phyloP scores from a whole-genome alignment of 805 yeast species.

The Metschnikowia henanensis region DNA sequence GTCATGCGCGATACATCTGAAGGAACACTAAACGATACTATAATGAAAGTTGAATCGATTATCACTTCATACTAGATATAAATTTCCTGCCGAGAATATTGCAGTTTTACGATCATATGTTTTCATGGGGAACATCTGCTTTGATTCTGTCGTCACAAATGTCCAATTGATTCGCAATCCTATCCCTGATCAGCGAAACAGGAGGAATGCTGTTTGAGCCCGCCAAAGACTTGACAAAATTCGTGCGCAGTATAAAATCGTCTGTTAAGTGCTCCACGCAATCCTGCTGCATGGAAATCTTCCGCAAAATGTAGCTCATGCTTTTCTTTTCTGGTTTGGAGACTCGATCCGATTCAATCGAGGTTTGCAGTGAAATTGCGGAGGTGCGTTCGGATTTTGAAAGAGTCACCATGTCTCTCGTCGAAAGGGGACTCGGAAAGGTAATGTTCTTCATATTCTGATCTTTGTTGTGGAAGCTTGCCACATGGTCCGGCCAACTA shows the following conservation, averaged over 20 bases:
- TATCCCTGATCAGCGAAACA: conserved; percentile 5
- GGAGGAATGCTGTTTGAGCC: not conserved
- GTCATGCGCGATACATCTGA: too few species aligned
- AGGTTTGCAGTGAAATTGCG: not conserved
- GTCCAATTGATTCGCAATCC: conserved; percentile 16
- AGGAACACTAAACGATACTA: too few species aligned
- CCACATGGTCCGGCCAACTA: conserved; percentile 18
- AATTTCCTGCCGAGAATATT: too few species aligned
- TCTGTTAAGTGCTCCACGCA: conserved; percentile 25
- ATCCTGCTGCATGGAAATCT: conserved; percentile 42
- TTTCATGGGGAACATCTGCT: too few species aligned
- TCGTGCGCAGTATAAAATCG: not conserved
- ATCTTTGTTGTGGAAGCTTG: not conserved
- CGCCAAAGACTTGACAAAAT: not conserved
- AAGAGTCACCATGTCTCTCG: not conserved
- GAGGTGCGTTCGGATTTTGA: not conserved
- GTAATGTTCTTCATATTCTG: not conserved
- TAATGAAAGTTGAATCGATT: too few species aligned
- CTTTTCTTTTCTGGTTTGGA: conserved; percentile 11
- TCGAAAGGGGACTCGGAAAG: not conserved
- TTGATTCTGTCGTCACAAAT: conserved; percentile 6
- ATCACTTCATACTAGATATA: too few species aligned
- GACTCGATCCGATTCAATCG: not conserved
- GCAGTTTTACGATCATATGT: too few species aligned
- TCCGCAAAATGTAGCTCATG: conserved; percentile 22